Base-by-base conservation (phyloP, 2,329 filamentous ascomycete species). In the Colletotrichum lini region DNA sequence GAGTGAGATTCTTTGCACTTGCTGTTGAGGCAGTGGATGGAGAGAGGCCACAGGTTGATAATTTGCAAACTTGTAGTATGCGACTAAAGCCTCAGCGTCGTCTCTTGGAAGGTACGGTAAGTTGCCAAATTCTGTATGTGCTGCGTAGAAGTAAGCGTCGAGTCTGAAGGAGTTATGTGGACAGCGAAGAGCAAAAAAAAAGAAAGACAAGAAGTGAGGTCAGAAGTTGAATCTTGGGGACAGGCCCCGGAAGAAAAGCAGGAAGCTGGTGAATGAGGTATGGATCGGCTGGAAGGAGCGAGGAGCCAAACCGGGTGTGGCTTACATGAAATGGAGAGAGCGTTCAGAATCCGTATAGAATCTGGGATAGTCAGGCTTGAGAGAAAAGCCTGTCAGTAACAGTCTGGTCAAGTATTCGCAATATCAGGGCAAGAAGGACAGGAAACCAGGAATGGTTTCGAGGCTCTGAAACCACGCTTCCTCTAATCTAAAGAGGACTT, bases 121-220 rank as follows among this genome's bases (percentile, higher is more conserved):
- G 18, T 21, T 49, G 58, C 30, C 30, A 10, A 30, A 23, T 49
- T 12, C 50, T 53, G 47, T 12, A 30, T 44, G 2, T 45, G 21
- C 2, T 42, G 38, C 47, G 52, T 42, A 52, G 38, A 49, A 52
- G 57, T 63, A 45, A 63, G 64, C 8, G 26, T 68, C 40, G 44
- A 9, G 44, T 16, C 2, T 18, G n/a, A 13, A 16, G 47, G 35
- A 23, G 16, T 45, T 38, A 61, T 38, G 23, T 52, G 38, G n/a
- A 18, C 3, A 21, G 21, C 1, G 26, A 9, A 59, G 16, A 35
- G 9, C 2, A 38, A 42, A 63, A 15, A 7, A 42, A 10, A 30
- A 23, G 23, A 23, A 23, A 15, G 50, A 18, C 2, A 15, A 26
- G 0, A 26, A 26, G 26, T 47, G 26, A 61, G n/a, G 9, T 12